phyloP scores from a whole-genome alignment of 345 rosid genomes.

The Syzygium jambos region DNA sequence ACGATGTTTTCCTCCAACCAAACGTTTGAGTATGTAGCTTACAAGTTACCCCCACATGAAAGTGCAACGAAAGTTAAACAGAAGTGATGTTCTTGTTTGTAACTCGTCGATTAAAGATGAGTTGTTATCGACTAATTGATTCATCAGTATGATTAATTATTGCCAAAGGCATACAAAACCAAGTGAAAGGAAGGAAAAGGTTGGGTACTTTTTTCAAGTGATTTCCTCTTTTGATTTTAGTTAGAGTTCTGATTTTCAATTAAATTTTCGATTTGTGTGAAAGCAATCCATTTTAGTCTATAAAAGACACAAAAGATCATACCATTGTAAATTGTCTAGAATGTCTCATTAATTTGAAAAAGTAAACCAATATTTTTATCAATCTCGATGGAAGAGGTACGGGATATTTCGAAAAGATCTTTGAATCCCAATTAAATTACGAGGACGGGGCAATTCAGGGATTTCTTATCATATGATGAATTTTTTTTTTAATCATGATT shows the following conservation, averaged over 20 bases:
- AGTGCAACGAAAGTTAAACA: background rate
- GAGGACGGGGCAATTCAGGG: background rate
- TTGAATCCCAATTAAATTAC: background rate
- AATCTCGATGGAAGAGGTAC: background rate
- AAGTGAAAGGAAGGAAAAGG: background rate
- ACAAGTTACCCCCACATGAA: background rate
- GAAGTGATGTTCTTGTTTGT: background rate
- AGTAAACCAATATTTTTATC: background rate
- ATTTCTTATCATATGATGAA: background rate
- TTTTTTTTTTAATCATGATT: background rate
- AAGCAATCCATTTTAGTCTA: background rate
- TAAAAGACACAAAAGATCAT: background rate
- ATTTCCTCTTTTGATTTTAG: accelerated
- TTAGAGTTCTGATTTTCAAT: background rate
- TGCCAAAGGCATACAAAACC: background rate
- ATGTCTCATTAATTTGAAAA: background rate
- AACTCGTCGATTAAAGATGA: background rate
- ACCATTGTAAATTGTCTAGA: too few relatives aligned
- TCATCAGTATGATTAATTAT: background rate
- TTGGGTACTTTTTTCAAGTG: background rate
- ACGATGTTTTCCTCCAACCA: background rate
- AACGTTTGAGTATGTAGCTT: background rate
- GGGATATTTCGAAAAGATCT: background rate
- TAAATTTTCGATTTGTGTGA: accelerated
- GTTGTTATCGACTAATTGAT: background rate